These are phyloP conservation scores for Camelina sativa DNA, from an alignment of 345 rosid genomes.

Conservation along the genomic window DNA sequence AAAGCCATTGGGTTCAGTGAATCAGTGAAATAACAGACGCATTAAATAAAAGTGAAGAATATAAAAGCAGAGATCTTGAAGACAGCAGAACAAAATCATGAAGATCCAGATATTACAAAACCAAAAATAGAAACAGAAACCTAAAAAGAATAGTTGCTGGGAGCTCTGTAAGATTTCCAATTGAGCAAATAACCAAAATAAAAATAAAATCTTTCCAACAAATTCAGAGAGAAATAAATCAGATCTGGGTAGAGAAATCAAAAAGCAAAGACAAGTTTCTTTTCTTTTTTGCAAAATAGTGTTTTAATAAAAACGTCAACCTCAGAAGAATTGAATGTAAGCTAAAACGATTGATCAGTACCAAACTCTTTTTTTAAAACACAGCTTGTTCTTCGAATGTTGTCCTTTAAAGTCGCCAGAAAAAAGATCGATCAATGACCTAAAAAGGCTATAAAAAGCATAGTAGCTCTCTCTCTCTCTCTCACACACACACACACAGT, in stretches of 20 bases:
- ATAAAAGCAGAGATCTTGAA: slow-evolving; percentile 39
- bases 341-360: slow-evolving; percentile 17
- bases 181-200: slow-evolving; percentile 10
- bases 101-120: not conserved
- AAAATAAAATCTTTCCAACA: slow-evolving; percentile 10
- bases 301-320: slow-evolving; percentile 20
- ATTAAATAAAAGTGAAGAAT: slow-evolving; percentile 8
- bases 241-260: slow-evolving; percentile 32
- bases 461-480: slow-evolving; percentile 14
- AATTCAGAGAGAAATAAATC: slow-evolving; percentile 17
- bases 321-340: slow-evolving; percentile 22
- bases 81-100: slow-evolving; percentile 17
- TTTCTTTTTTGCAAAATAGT: not conserved
- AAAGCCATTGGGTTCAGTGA: slow-evolving; percentile 2
- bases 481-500: not conserved
- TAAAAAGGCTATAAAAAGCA: slow-evolving; percentile 18
- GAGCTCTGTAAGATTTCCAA: slow-evolving; percentile 1
- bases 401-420: not conserved
- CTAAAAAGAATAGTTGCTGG: not conserved
- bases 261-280: slow-evolving; percentile 10
- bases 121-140: not conserved
- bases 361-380: not conserved
- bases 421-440: slow-evolving; percentile 14
- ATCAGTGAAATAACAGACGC: not conserved
- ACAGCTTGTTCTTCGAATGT: slow-evolving; percentile 28